Evolutionary conservation across 2,329 filamentous ascomycete genomes (phyloP), one percentile per base, ranked within the genome.

Genomic region (Kalaharituber pfeilii): DNA sequence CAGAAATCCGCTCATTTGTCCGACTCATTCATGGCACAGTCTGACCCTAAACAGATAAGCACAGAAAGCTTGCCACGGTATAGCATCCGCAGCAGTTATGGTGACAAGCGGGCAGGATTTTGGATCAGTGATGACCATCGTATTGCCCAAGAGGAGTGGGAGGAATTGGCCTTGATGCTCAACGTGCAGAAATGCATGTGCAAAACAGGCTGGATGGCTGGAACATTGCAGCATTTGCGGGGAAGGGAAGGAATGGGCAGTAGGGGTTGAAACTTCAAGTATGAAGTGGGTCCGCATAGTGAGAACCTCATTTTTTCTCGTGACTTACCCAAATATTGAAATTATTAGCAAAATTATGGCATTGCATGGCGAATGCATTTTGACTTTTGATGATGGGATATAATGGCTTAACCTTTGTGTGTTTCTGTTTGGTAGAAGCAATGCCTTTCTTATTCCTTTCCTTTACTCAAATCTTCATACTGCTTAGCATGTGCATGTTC

Each of bases 131-230:
- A 47, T 4, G 42, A 47, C 13, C n/a, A 25, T 20, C 18, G 22
- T 11, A 13, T 22, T 25, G 42, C 42, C n/a, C 42, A 47, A 22
- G 42, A 47, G 15, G 42, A 47, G 15, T 47, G 42, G 42, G 42
- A 47, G 42, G 42, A 47, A 13, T 13, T 47, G 6, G 42, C 42
- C 13, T 3, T 5, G 15, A 47, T 47, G 42, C 11, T 47, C 18
- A 47, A 47, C 25, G 42, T 20, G 42, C 42, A 47, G 24, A 47
- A 47, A 11, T 47, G 42, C 22, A 47, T 47, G 42, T 47, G 42
- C 5, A 47, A 22, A 11, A 47, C 42, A 13, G 42, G 42, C 15
- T 47, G 42, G 42, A 47, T 47, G 42, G 42, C 22, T 47, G 42
- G 42, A 22, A 22, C 15, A 5, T 5, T 25, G 11, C 42, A 5